These are phyloP conservation scores for Arthrinium phaeospermum DNA, from an alignment of 2,329 filamentous ascomycete species.

Conservation along the genomic window DNA sequence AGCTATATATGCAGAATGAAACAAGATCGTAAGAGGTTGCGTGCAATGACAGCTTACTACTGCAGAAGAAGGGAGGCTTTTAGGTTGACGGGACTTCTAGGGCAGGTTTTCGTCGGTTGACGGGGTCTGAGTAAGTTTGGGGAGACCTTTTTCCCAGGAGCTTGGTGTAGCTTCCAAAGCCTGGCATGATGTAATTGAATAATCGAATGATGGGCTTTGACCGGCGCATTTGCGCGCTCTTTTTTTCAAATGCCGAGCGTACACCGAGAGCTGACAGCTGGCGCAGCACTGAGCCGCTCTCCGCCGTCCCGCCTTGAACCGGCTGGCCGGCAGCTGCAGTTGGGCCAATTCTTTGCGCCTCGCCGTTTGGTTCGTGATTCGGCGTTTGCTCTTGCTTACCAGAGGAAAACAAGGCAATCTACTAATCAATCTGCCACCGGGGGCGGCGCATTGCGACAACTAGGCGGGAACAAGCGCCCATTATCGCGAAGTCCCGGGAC, in stretches of 20 bases:
- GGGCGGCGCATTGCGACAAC: constrained; percentile 6
- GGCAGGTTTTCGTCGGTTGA: background rate
- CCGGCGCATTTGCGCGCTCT: background rate
- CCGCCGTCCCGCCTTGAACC: background rate
- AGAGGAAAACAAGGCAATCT: background rate
- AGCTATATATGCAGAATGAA: background rate
- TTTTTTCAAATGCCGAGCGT: background rate
- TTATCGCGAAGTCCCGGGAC: background rate
- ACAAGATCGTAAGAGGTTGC: background rate
- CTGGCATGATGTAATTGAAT: background rate
- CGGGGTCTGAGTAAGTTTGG: background rate
- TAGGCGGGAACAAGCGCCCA: constrained; percentile 9
- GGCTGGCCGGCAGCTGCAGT: background rate
- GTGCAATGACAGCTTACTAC: background rate
- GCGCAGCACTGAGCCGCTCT: background rate
- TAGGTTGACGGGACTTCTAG: background rate
- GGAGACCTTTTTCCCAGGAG: background rate
- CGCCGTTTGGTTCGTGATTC: constrained; percentile 7
- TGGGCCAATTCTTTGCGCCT: background rate
- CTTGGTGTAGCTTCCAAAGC: background rate
- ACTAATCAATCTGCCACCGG: background rate
- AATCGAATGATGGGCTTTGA: background rate
- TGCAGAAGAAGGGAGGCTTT: background rate
- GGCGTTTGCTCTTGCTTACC: constrained; percentile 2
- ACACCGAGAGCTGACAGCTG: background rate